Evolutionary conservation across 345 rosid species (phyloP), one percentile per base, ranked within the genome.

Genomic region (Camelina neglecta): DNA sequence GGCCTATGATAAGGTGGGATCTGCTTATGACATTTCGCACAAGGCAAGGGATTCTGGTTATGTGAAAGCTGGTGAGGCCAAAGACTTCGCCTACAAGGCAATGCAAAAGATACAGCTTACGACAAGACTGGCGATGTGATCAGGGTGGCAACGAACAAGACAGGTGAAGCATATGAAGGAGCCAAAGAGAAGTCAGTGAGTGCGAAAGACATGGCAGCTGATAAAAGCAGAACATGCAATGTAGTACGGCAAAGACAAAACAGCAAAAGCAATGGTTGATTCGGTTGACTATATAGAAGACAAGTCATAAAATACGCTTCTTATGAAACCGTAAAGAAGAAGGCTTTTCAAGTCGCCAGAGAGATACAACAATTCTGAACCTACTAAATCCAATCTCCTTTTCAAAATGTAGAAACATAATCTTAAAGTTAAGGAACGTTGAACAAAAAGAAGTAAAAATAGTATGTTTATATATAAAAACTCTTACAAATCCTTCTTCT

Each of bases 271-370:
- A 41, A 53, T 61, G 65, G 58, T 72, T 11, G 79, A 50, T 21
- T 77, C 68, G 2, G 39, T 70, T 47, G 70, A 60, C 12, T 49
- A 61, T 66, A 85, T 78, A 6, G 73, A 78, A 74, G 84, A 56
- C 7, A 53, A 69, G 15, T 61, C 64, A 69, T 75, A 44, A 68
- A 74, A 68, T 3, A 41, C 1, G 71, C 69, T 7, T 18, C 18
- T 1, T 87, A 83, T 58, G 95, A 82, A 61, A 69, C 79, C 23
- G 86, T 85, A 2, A 90, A 89, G 67, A 87, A 85, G 50, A 84
- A 58, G 68, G 83, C 86, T 66, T 88, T 89, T 0, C 23, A 76
- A 26, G 86, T 84, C 0, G 55, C 86, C 0, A 85, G 75, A 42
- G 84, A 84, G 35, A 13, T 89, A 75, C 15, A 59, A 75, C 26